Percentiles rank a stretch among this genome's conserved stretches.
Conservation (phyloP, 1,284 basidiomycete genomes). For the Polyporus tsugae region DNA sequence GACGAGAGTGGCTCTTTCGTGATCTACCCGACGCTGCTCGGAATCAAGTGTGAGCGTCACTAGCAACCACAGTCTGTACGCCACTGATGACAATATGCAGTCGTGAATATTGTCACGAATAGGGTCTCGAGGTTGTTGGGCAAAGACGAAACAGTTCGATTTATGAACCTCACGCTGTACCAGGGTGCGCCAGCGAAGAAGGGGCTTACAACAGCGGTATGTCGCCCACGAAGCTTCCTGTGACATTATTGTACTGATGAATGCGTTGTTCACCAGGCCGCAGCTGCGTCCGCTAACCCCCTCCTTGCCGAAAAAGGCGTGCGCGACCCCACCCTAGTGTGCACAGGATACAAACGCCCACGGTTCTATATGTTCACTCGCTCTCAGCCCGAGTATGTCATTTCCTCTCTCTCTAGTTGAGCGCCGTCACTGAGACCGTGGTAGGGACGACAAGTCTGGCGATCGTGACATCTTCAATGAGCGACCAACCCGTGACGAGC, state of each 20-base stretch:
- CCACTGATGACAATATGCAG: constrained; percentile 49
- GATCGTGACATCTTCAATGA: constrained; percentile 99
- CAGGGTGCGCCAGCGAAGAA: constrained; percentile 95
- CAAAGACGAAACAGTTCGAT: constrained; percentile 94
- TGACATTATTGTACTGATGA: not conserved
- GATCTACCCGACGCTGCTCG: constrained; percentile 92
- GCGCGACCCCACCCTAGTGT: constrained; percentile 93
- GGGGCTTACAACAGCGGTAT: constrained; percentile 80
- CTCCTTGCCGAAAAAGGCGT: constrained; percentile 85
- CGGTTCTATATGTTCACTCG: constrained; percentile 98
- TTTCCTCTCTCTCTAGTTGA: constrained; percentile 10
- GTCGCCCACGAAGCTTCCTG: constrained; percentile 37
- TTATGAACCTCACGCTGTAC: constrained; percentile 89
- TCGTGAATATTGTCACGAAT: constrained; percentile 95
- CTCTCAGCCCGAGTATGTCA: constrained; percentile 85
- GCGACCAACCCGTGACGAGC: constrained; percentile 95
- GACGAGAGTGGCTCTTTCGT: constrained; percentile 97
- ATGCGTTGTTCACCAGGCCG: constrained; percentile 60
- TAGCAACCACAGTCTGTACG: too few relatives aligned
- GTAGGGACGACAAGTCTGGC: constrained; percentile 83
- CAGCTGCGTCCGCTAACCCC: constrained; percentile 96
- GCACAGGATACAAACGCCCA: constrained; percentile 91
- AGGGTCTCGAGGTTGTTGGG: constrained; percentile 91
- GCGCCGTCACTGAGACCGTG: constrained; percentile 13
- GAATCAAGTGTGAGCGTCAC: constrained; percentile 84